Conservation (phyloP, 2,329 filamentous ascomycete species). For the Pestalotiopsis sp. region DNA sequence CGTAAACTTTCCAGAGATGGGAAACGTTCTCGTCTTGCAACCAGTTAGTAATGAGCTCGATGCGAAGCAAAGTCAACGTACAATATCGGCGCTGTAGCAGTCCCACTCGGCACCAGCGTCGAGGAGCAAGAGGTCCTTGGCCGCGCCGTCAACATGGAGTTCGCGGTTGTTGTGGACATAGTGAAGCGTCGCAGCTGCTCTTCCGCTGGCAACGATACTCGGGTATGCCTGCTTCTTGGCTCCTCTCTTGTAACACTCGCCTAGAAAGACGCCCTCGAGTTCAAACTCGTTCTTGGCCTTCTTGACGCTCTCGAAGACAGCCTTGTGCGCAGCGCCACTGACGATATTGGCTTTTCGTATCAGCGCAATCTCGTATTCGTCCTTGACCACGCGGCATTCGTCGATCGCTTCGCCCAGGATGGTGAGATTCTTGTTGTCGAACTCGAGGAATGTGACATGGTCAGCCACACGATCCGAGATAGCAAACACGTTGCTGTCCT, state of each 20-base stretch:
- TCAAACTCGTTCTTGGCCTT: constrained; percentile 77
- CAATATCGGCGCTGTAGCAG: constrained; percentile 72
- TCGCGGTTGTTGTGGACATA: constrained; percentile 80
- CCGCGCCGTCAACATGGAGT: constrained; percentile 43
- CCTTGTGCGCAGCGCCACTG: constrained; percentile 67
- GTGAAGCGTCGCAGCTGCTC: constrained; percentile 82
- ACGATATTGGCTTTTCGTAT: constrained; percentile 73
- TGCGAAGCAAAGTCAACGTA: constrained; percentile 33
- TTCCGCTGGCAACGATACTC: constrained; percentile 81
- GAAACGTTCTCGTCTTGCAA: constrained; percentile 80
- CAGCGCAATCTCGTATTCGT: constrained; percentile 73
- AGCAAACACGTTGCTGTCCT: constrained; percentile 65
- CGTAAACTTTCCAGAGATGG: constrained; percentile 73
- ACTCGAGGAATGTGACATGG: constrained; percentile 70
- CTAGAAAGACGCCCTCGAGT: constrained; percentile 79
- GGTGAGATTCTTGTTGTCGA: constrained; percentile 63
- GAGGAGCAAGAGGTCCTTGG: constrained; percentile 78
- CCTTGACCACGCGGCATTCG: constrained; percentile 70
- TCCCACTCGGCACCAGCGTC: constrained; percentile 81
- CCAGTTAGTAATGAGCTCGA: not conserved
- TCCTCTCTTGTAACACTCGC: constrained; percentile 73
- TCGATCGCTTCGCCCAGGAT: constrained; percentile 67
- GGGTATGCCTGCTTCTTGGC: constrained; percentile 86
- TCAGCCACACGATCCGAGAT: constrained; percentile 79
- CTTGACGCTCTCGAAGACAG: constrained; percentile 62